Evolutionary conservation across 495 filamentous ascomycete species (phyloP).

Genomic region (Cercophora samala): DNA sequence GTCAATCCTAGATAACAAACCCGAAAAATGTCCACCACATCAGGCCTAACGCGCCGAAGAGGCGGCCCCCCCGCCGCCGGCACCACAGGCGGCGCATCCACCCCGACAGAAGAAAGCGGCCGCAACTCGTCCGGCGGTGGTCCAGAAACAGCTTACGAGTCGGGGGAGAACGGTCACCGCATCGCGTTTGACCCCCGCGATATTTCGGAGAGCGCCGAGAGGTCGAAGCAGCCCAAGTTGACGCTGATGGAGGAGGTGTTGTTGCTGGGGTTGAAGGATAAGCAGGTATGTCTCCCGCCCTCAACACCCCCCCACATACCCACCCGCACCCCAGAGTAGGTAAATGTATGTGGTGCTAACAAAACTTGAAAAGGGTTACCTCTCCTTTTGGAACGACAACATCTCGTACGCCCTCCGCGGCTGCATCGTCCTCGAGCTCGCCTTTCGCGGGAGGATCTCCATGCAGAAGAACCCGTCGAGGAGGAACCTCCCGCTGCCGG

Average conservation of each 20-base stretch:
- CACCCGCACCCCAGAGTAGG: too few relatives aligned
- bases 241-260: constrained; percentile 98
- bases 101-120: constrained; percentile 39
- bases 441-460: constrained; percentile 91
- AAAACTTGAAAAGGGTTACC: too few relatives aligned
- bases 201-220: constrained; percentile 93
- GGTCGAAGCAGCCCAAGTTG: constrained; percentile 95
- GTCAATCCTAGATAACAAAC: neutral
- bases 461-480: constrained; percentile 97
- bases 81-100: constrained; percentile 36
- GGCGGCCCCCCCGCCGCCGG: constrained; percentile 28
- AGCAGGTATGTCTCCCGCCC: constrained; percentile 64
- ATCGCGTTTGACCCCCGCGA: constrained; percentile 97
- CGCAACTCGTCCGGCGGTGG: constrained; percentile 55
- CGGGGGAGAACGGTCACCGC: constrained; percentile 93
- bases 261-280: constrained; percentile 93
- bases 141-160: constrained; percentile 90
- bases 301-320: neutral
- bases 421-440: constrained; percentile 96
- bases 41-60: constrained; percentile 37
- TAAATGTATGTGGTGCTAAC: too few relatives aligned
- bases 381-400: constrained; percentile 99
- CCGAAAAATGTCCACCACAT: constrained; percentile 30
- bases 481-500: constrained; percentile 85
- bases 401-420: constrained; percentile 96